Evolutionary conservation across 2,329 filamentous ascomycete genomes (phyloP).

Genomic region (Talaromyces sp.): DNA sequence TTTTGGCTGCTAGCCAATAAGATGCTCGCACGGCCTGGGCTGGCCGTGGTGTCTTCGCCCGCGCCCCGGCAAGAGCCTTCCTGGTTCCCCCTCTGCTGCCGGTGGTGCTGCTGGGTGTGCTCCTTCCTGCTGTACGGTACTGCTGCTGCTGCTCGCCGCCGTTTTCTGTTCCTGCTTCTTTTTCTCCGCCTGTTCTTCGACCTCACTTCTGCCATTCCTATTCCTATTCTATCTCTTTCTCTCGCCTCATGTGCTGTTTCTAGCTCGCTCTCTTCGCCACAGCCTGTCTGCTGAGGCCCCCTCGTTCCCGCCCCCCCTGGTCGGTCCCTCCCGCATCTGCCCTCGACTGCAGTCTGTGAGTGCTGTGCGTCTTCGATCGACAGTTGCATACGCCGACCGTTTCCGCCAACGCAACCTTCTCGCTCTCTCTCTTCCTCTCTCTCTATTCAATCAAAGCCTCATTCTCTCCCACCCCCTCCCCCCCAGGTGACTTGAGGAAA

Average conservation of each 20-base stretch:
- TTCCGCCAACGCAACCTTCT: neutral
- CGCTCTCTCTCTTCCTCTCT: neutral
- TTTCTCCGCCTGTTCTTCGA: neutral
- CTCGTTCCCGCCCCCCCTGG: constrained; percentile 6
- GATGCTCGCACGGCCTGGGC: neutral
- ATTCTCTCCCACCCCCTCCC: neutral
- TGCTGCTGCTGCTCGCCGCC: neutral
- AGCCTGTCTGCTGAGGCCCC: constrained; percentile 1
- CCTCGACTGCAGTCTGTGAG: neutral
- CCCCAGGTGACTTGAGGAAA: neutral
- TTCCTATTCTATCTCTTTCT: constrained; percentile 2
- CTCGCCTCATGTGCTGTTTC: neutral
- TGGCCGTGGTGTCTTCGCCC: neutral
- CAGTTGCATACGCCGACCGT: neutral
- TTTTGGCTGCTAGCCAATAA: neutral
- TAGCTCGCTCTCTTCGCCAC: neutral
- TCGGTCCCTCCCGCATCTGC: neutral
- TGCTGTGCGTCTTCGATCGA: neutral
- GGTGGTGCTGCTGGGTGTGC: neutral
- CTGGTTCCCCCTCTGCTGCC: neutral
- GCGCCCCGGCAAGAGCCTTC: neutral
- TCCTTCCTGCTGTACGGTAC: neutral
- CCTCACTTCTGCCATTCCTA: neutral
- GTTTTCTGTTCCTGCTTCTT: neutral
- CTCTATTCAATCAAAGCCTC: neutral